These are phyloP conservation scores for Dimargaris cristalligena DNA, from an alignment of 192 early-diverging fungal species.

Conservation along the genomic window DNA sequence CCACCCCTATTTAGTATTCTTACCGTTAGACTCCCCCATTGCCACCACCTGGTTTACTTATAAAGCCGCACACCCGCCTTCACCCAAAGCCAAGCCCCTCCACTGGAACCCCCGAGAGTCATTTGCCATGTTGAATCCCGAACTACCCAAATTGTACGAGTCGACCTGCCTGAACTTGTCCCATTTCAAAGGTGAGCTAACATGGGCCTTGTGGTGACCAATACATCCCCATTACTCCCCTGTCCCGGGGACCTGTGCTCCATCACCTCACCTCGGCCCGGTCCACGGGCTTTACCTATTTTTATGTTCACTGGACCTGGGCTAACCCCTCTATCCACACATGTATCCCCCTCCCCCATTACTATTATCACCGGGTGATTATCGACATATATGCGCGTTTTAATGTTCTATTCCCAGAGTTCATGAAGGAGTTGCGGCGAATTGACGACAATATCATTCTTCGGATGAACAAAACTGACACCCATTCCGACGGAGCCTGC, in stretches of 20 bases:
- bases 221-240: background rate
- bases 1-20: too few relatives aligned
- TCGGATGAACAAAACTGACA: conserved; percentile 56
- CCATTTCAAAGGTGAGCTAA: conserved; percentile 44
- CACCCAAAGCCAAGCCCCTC: too few relatives aligned
- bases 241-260: background rate
- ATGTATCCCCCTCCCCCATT: background rate
- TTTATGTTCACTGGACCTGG: background rate
- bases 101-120: too few relatives aligned
- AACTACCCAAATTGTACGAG: too few relatives aligned
- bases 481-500: conserved; percentile 39
- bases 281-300: background rate
- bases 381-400: too few relatives aligned
- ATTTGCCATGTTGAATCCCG: too few relatives aligned
- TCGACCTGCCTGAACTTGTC: conserved; percentile 46
- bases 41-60: too few relatives aligned
- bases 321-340: background rate
- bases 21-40: too few relatives aligned
- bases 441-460: conserved; percentile 73
- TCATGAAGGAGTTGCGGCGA: conserved; percentile 48
- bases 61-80: too few relatives aligned
- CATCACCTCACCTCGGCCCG: background rate
- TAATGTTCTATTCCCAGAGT: conserved; percentile 34
- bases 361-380: too few relatives aligned
- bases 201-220: too few relatives aligned